phyloP scores from a whole-genome alignment of 495 filamentous ascomycete species.

The Lineolata rhizophorae region DNA sequence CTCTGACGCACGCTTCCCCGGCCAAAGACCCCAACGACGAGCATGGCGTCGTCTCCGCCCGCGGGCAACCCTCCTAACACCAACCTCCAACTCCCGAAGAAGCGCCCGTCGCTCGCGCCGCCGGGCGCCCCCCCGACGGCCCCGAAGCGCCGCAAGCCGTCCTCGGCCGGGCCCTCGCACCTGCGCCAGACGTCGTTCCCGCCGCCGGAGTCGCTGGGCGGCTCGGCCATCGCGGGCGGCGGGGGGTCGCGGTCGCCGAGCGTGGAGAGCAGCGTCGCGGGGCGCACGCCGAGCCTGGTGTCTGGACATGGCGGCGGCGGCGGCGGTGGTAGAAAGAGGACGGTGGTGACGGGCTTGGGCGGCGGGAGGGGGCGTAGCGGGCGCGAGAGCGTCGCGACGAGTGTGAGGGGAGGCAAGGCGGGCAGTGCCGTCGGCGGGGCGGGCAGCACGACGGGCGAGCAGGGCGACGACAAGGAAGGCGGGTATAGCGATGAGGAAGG shows the following conservation, averaged over 20 bases:
- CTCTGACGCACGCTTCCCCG: background rate
- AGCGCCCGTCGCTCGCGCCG: constrained; percentile 30
- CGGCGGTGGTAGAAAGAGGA: constrained; percentile 18
- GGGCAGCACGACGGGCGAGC: constrained; percentile 29
- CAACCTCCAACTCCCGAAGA: constrained; percentile 28
- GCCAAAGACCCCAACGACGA: constrained; percentile 3
- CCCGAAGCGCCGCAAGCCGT: constrained; percentile 45
- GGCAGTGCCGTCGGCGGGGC: constrained; percentile 40
- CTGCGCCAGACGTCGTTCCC: constrained; percentile 83
- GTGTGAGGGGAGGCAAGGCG: constrained; percentile 21
- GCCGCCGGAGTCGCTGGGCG: too few relatives aligned
- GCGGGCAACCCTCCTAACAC: constrained; percentile 31
- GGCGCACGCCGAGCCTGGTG: constrained; percentile 15
- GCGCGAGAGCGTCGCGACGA: constrained; percentile 22
- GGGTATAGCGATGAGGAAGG: constrained; percentile 49
- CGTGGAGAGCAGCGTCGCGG: constrained; percentile 43
- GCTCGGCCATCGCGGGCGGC: too few relatives aligned
- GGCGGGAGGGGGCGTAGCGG: constrained; percentile 13
- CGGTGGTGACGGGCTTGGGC: constrained; percentile 31
- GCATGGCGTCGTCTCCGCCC: constrained; percentile 40
- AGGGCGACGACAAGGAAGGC: too few relatives aligned
- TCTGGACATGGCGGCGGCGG: too few relatives aligned
- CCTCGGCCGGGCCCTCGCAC: constrained; percentile 28
- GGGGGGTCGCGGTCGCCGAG: constrained; percentile 54
- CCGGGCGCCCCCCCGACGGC: constrained; percentile 14